These are phyloP conservation scores for Pogostemon cablin DNA, from an alignment of 257 asterid species.

Conservation along the genomic window DNA sequence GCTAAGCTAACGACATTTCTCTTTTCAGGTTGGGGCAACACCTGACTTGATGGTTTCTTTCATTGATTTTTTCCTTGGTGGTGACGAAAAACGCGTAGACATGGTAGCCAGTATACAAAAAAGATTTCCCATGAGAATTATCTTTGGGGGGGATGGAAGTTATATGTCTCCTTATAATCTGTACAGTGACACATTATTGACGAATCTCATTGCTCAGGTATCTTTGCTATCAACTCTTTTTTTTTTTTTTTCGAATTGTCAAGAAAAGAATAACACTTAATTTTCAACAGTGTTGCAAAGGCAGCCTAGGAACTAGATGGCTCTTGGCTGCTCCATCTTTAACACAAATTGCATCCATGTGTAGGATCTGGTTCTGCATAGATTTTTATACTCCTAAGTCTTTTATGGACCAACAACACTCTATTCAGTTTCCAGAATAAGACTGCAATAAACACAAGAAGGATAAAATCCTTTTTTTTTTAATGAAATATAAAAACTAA, in stretches of 20 bases:
- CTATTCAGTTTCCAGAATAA: not conserved
- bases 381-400: not conserved
- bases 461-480: not conserved
- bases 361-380: not conserved
- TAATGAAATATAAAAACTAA: not conserved
- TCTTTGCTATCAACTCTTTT: slow-evolving; percentile 25
- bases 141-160: slow-evolving; percentile 95
- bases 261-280: not conserved
- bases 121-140: slow-evolving; percentile 90
- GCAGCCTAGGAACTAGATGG: not conserved
- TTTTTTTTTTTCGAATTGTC: slow-evolving; percentile 11
- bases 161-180: slow-evolving; percentile 91
- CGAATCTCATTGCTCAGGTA: slow-evolving; percentile 97
- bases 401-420: not conserved
- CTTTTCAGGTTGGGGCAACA: slow-evolving; percentile 93
- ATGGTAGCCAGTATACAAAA: slow-evolving; percentile 85
- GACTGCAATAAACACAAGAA: not conserved
- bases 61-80: slow-evolving; percentile 95
- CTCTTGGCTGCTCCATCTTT: not conserved
- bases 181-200: slow-evolving; percentile 74
- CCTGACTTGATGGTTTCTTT: slow-evolving; percentile 93
- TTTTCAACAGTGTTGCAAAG: not conserved
- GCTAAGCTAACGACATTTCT: slow-evolving; percentile 15
- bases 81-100: slow-evolving; percentile 92
- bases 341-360: not conserved